Percentiles rank a stretch among this genome's conserved stretches.
phyloP scores from a whole-genome alignment of 129 eudicot genomes.

The Flaveria brownii region DNA sequence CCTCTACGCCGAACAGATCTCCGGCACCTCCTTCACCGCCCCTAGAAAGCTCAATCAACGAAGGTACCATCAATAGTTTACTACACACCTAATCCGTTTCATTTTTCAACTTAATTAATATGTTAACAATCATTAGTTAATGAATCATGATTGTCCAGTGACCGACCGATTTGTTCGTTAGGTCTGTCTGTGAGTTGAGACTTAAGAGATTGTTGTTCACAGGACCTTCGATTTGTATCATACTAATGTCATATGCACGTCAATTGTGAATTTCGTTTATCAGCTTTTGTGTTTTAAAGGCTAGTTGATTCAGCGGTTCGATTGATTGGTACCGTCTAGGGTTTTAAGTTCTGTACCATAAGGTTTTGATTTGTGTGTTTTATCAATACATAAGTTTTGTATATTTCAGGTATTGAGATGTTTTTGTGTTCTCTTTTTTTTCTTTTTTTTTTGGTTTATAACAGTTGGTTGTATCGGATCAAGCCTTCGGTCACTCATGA shows the following conservation, averaged over 20 bases:
- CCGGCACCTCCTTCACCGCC: constrained; percentile 91
- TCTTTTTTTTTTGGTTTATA: constrained; percentile 14
- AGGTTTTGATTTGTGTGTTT: background rate
- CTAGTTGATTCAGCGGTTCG: background rate
- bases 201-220: background rate
- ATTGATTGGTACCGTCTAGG: background rate
- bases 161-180: background rate
- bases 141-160: constrained; percentile 15
- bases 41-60: constrained; percentile 83
- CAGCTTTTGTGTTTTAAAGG: no score
- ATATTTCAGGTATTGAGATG: background rate
- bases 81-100: background rate
- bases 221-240: background rate
- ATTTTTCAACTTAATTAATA: no score
- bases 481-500: constrained; percentile 98
- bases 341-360: background rate
- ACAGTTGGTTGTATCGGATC: constrained; percentile 90
- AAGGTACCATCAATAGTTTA: constrained; percentile 38
- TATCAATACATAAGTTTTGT: background rate
- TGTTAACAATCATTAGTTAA: background rate
- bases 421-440: background rate
- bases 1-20: constrained; percentile 95
- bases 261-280: no score
- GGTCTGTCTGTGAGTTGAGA: background rate
- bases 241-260: background rate